phyloP scores from a whole-genome alignment of 2,329 filamentous ascomycete genomes.

The Sporothrix humicola region DNA sequence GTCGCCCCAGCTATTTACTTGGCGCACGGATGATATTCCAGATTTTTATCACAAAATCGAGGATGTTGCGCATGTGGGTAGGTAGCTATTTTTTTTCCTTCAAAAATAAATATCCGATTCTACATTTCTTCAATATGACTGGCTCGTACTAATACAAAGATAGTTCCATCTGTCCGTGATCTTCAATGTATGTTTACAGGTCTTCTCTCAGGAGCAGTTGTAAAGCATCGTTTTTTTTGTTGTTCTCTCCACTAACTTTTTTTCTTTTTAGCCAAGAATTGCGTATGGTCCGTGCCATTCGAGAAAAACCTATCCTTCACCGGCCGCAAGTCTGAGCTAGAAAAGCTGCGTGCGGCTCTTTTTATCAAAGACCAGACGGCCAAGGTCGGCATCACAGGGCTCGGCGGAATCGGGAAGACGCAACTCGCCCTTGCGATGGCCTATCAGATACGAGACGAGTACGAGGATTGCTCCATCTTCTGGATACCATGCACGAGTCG shows the following conservation, averaged over 20 bases:
- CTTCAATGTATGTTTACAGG: not conserved
- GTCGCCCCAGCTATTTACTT: too few relatives aligned
- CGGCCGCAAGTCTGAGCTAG: not conserved
- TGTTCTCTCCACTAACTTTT: not conserved
- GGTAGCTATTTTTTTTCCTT: too few relatives aligned
- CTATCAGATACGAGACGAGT: not conserved
- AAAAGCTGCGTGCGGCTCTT: not conserved
- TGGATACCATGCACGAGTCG: not conserved
- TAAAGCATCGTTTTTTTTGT: too few relatives aligned
- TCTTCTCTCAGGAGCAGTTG: not conserved
- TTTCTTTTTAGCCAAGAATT: not conserved
- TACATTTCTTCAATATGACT: too few relatives aligned
- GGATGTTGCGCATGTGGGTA: too few relatives aligned
- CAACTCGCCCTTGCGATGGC: constrained; percentile 43
- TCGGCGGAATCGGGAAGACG: constrained; percentile 50
- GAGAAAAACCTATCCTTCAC: not conserved
- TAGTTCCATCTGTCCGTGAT: too few relatives aligned
- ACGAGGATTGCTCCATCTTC: not conserved
- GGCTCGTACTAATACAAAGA: too few relatives aligned
- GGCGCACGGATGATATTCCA: too few relatives aligned
- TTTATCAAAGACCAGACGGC: not conserved
- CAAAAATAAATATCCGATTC: too few relatives aligned
- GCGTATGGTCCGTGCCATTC: constrained; percentile 7
- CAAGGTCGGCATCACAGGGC: constrained; percentile 43
- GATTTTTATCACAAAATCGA: too few relatives aligned